Base-by-base conservation (phyloP, 345 rosid genomes). In the Gossypium stocksii region DNA sequence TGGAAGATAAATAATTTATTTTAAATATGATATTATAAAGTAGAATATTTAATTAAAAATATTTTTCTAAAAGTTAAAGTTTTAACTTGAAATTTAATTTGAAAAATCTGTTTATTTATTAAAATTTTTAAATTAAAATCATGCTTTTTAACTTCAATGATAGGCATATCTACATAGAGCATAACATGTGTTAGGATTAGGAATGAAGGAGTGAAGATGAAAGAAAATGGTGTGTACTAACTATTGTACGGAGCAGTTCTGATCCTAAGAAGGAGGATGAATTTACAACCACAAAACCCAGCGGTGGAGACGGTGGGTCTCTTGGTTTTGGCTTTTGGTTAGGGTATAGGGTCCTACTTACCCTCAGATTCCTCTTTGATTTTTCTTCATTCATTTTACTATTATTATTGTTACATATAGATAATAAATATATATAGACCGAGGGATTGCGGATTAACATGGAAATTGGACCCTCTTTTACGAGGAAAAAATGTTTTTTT, bases 1-100 rank as follows among this genome's bases (percentile, higher is more conserved):
- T 0, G 0, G 1, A 5, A 34, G 1, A 27, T 23, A 29, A 29
- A 29, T 3, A 29, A 4, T 0, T 4, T 4, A 29, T 29, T 29
- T 29, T 29, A 29, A 29, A 4, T 29, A 4, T 29, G 6, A 29
- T 34, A 34, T 5, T 34, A 1, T 34, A 5, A 34, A 34, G 7
- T 34, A 1, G 41, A 34, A 34, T 34, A 34, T 5, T 34, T 6
- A 34, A 34, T 34, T 34, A 5, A 34, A 29, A 34, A 34, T 1
- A 34, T 5, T 5, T 34, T 34, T 34, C 41, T 34, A 5, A 1
- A 5, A 34, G 7, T 34, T 34, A 34, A 34, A 34, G 6, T 34
- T 34, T 34, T 34, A 34, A 4, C 38, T 34, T 34, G 1, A 4
- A 34, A 34, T 34, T 34, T 34, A 34, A 4, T 4, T 34, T 34